phyloP scores from a whole-genome alignment of 2,329 filamentous ascomycete species.

The Sporothrix luriei region DNA sequence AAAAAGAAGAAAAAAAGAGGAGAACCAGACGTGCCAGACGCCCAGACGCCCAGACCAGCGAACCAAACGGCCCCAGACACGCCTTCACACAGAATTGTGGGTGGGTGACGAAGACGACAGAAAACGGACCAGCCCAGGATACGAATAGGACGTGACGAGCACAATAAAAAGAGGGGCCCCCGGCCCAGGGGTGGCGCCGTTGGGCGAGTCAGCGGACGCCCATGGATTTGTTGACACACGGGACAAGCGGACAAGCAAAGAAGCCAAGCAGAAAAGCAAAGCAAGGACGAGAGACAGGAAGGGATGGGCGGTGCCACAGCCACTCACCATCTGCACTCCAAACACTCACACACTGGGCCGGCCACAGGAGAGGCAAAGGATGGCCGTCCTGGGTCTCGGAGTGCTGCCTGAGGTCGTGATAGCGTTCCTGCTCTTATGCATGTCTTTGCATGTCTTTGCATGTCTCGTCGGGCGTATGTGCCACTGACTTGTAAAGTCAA shows the following conservation, averaged over 20 bases:
- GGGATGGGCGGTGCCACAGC: conserved; percentile 31
- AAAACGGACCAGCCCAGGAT: neutral
- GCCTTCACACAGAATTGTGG: no score
- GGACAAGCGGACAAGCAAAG: conserved; percentile 18
- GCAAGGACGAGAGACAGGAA: neutral
- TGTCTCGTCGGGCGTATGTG: no score
- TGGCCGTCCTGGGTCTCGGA: no score
- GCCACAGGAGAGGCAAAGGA: neutral
- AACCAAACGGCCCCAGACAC: neutral
- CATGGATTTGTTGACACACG: conserved; percentile 35
- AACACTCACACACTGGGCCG: neutral
- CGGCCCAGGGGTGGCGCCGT: conserved; percentile 13
- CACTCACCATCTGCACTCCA: no score
- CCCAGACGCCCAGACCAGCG: neutral
- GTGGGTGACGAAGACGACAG: conserved; percentile 24
- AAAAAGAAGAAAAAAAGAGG: neutral
- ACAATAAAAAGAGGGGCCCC: conserved; percentile 11
- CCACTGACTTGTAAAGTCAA: neutral
- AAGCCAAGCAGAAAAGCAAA: neutral
- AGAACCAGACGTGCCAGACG: neutral
- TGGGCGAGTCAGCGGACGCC: conserved; percentile 30
- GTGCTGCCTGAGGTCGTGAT: neutral
- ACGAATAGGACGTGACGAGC: neutral
- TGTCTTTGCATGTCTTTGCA: conserved; percentile 8
- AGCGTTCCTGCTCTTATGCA: conserved; percentile 2